Base-by-base conservation (phyloP, 2,329 filamentous ascomycete species). In the Colletotrichum agaves region DNA sequence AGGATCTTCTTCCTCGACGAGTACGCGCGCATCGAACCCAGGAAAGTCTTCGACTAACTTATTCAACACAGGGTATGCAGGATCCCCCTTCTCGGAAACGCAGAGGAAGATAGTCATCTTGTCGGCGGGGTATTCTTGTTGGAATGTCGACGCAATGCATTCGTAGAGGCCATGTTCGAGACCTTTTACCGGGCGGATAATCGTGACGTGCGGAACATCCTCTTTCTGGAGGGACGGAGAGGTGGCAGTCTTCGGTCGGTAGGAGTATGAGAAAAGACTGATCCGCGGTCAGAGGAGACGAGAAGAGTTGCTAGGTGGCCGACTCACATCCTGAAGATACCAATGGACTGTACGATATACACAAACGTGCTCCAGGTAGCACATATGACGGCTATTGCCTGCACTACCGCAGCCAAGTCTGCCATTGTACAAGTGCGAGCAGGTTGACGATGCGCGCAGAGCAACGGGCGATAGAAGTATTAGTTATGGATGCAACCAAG, bases 111-210 rank as follows among this genome's bases (percentile, higher is more conserved):
- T 87, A 21, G 92, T 93, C 63, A 97, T 79, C 75, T 91, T 94
- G 74, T 91, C 84, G 39, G 77, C 79, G 1, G 95, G 93, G 75
- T 98, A 98, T 61, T 88, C 85, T 78, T 97, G 94, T 52, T 83
- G 88, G 77, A 98, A 94, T 2, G 91, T 93, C 5, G 94, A 91
- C 33, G 92, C 91, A 44, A 99, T 90, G 75, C 96, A 98, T 75
- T 97, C 93, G 84, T 97, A 97, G 23, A 98, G 88, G 71, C 90
- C 88, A 4, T 94, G 92, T 77, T 98, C 96, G 63, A 97, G 85
- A 69, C 94, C 96, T 80, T 98, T 98, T 71, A 97, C 91, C 0
- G 96, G 97, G 2, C 96, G 92, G 72, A 99, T 94, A 69, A 97
- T 87, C 35, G 96, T 98, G 74, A 99, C 86, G 80, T 93, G 90